Evolutionary conservation across 208 protist species (phyloP), one percentile per base, ranked within the genome.

Genomic region (Crithidia acanthocephali): DNA sequence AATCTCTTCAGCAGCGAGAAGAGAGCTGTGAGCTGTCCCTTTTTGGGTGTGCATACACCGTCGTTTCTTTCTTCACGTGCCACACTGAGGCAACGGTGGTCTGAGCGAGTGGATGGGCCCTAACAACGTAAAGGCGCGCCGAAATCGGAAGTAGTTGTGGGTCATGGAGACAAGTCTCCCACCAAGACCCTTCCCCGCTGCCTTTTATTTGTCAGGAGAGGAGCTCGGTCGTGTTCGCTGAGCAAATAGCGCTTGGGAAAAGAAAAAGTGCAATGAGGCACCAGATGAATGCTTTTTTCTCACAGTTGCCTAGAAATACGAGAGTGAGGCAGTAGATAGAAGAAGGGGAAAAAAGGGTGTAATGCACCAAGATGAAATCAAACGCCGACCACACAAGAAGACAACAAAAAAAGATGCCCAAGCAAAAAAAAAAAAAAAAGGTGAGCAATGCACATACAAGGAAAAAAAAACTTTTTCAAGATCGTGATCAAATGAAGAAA

Each of bases 361-460:
- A 48, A 48, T n/a, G 18, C 18, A 13, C 44, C 18, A 15, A n/a
- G 44, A 48, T 3, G 18, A 48, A 48, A 48, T 20, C 16, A 48
- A n/a, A n/a, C 44, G 18, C 6, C 18, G 4, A n/a, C 18, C 18
- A 48, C 44, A 48, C 44, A 48, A 48, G 18, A 48, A n/a, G 18
- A 57, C 23, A 25, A 44, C 16, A 52, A 59, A 50, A 18, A 57
- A n/a, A n/a, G 44, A 22, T n/a, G 13, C 6, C 13, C 44, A 6
- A 48, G 16, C 6, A 33, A 57, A 35, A 57, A 16, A 25, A 30
- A 37, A 52, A 59, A 50, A 18, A 51, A 48, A 48, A 4, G 16
- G 18, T 48, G 44, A 22, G 32, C 28, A 68, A 64, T 37, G 45
- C 15, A 65, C 8, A 56, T 50, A 33, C 25, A 50, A 28, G 23